Base-by-base conservation (phyloP, 352 stramenopile species). In the Pythium brassicae region DNA sequence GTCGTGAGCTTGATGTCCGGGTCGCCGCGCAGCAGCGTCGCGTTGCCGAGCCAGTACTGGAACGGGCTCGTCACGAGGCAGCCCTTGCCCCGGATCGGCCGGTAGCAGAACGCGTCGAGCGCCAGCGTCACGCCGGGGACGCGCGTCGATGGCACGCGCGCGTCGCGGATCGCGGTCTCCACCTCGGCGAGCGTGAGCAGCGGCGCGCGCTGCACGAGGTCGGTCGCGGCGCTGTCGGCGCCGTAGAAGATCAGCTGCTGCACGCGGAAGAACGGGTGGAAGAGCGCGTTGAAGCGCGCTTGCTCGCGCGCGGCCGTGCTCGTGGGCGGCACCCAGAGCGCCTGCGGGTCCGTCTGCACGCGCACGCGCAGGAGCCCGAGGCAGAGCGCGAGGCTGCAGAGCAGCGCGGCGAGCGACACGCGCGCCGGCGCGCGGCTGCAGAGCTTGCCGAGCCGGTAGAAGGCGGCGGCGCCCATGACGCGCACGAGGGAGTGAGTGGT, bases 241-340 rank as follows among this genome's bases (percentile, higher is more conserved):
- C 76, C 68, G 68, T 87, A 89, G 55, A 95, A 93, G 57, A 95
- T 91, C 63, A 95, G 71, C 57, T 95, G 85, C 59, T 95, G 59
- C 53, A 95, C 71, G 69, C 85, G 83, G 66, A 91, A 95, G 70
- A 95, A 95, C 40, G 85, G 79, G 23, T 75, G 72, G 62, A 95
- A 95, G 53, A 89, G 75, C 57, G 76, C 63, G 62, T 93, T 74
- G 70, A 95, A 93, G 66, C 70, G 77, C 58, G 23, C 47, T 57
- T 95, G 81, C 49, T 95, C 82, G 27, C 56, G 65, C 25, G 78
- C 76, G 3, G 85, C 79, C 32, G 74, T 67, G 46, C 74, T 89
- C 56, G 66, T 53, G 0, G 80, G 81, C 42, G 85, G 63, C 43
- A 95, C 85, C 85, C 85, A 95, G 22, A 95, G 76, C 57, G 74